Evolutionary conservation across 306 rosid genomes (phyloP), one percentile per base, ranked within the genome.

Genomic region (Cajanus cajan): DNA sequence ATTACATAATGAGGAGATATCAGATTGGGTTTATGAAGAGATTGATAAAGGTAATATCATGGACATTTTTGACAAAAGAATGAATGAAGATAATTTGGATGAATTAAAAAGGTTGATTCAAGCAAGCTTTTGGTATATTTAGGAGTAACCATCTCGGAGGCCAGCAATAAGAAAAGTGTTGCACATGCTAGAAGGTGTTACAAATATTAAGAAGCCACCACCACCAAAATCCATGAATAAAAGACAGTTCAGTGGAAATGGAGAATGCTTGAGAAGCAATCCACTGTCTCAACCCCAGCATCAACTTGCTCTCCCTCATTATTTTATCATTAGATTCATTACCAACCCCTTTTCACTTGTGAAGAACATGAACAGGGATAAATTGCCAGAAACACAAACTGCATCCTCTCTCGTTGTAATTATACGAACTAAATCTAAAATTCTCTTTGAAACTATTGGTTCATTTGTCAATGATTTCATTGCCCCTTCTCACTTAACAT

Each of bases 41-140:
- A n/a, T n/a, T n/a, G n/a, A n/a, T n/a, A n/a, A n/a, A n/a, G n/a
- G n/a, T n/a, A n/a, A n/a, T n/a, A n/a, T n/a, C n/a, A n/a, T n/a
- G n/a, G n/a, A n/a, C n/a, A n/a, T n/a, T n/a, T n/a, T n/a, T n/a
- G n/a, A n/a, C n/a, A n/a, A n/a, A n/a, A n/a, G n/a, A n/a, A n/a
- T n/a, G n/a, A n/a, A n/a, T n/a, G n/a, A n/a, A n/a, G n/a, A n/a
- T n/a, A n/a, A n/a, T n/a, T n/a, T n/a, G n/a, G n/a, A n/a, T n/a
- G n/a, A n/a, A 82, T 86, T 83, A 31, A 77, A 5, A 65, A 81
- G 57, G n/a, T 83, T 85, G 21, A 68, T 89, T 77, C 77, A n/a
- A 44, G 88, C 87, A 37, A 50, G 90, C 74, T 89, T 91, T 62
- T 89, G 92, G 96, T 91, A 93, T 90, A 88, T 89, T 52, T 93